Conservation (phyloP, 2,329 filamentous ascomycete genomes). For the Fusarium nematophilum region DNA sequence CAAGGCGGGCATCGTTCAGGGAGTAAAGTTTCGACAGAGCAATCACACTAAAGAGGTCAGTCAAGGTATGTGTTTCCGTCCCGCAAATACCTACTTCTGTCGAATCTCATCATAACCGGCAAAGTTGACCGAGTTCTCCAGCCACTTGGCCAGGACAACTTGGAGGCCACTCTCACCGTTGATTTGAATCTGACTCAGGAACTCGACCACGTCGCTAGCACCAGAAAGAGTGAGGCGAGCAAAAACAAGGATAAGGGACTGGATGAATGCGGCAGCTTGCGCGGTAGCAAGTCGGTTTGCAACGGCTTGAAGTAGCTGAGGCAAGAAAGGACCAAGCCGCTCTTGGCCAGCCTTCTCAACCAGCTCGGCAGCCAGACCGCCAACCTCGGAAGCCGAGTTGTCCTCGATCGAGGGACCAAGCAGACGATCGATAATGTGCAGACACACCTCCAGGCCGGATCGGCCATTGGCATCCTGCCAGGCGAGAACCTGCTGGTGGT, state of each 20-base stretch:
- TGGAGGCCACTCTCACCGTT: constrained; percentile 84
- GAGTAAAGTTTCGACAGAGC: constrained; percentile 92
- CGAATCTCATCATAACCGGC: constrained; percentile 98
- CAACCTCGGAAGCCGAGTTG: constrained; percentile 94
- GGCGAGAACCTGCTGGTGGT: constrained; percentile 87
- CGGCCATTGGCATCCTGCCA: constrained; percentile 86
- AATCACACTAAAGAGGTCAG: constrained; percentile 74
- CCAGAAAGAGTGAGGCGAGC: constrained; percentile 88
- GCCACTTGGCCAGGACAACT: constrained; percentile 92
- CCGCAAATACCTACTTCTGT: constrained; percentile 78
- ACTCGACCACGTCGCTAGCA: constrained; percentile 89
- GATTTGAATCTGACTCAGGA: constrained; percentile 86
- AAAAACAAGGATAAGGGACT: constrained; percentile 95
- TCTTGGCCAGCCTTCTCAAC: constrained; percentile 96
- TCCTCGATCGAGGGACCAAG: constrained; percentile 88
- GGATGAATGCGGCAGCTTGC: constrained; percentile 88
- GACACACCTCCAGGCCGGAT: constrained; percentile 86
- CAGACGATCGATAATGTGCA: constrained; percentile 92
- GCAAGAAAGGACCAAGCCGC: constrained; percentile 87
- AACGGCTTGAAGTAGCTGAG: constrained; percentile 89
- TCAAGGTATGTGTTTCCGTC: not conserved
- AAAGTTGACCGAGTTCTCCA: constrained; percentile 97
- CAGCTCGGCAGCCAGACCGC: constrained; percentile 90
- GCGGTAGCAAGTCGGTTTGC: constrained; percentile 86
- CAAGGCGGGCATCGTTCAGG: constrained; percentile 83